Evolutionary conservation across 1,284 basidiomycete species (phyloP), one percentile per base, ranked within the genome.

Genomic region (Pseudozyma tsukubaensis): DNA sequence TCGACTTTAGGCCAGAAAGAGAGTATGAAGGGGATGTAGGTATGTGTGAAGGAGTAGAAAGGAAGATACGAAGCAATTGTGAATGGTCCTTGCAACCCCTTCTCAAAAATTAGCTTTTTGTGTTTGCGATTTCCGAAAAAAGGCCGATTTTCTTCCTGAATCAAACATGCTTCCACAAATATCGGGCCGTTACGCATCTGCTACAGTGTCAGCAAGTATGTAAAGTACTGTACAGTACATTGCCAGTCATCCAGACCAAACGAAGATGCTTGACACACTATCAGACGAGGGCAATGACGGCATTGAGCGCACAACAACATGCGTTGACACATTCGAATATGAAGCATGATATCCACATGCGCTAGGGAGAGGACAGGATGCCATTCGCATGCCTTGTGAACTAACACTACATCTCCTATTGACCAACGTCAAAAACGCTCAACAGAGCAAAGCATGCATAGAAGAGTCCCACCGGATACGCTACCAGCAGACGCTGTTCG

Each of bases 361-460:
- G 3, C 4, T 8, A 24, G 24, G 3, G 21, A 18, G 18, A 36
- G n/a, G 49, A 16, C 13, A 19, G 34, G 11, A n/a, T 24, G 34
- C n/a, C 21, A 14, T 9, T 24, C 39, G 48, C 34, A 19, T 39
- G 16, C 3, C 8, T 39, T n/a, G 12, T 12, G 11, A 35, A 10
- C 10, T 12, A 37, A 0, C 6, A 7, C 4, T 34, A 18, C 10
- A 40, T 12, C 1, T 24, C 42, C 58, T 50, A 73, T 32, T 68
- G 71, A 50, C 65, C 71, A 8, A 73, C 71, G 42, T 73, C 71
- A 35, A 84, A 84, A 49, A 83, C 79, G 59, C 82, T 82, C 39
- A 84, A 65, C 10, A 84, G 65, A 10, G 83, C 83, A 63, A 84
- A 84, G 66, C 77, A 81, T 16, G 80, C 78, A 61, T 84, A 84